Base-by-base conservation (phyloP, 257 asterid genomes). In the Nicotiana tabacum region DNA sequence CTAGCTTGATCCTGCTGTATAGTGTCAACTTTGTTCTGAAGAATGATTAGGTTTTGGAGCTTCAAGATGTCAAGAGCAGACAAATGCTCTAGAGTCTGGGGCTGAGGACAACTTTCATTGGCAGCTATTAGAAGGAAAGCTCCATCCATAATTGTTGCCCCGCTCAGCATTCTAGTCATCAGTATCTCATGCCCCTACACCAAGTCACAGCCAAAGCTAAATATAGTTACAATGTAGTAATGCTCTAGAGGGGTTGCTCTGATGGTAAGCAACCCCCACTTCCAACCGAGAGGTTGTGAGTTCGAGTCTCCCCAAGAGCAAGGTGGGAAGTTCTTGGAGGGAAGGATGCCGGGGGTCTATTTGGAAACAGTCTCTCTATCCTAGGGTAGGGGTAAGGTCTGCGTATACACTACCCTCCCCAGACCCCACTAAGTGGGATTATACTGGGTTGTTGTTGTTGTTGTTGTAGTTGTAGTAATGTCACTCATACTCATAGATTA, bases 161-260 rank as follows among this genome's bases (percentile, higher is more conserved):
- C 98, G 43, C 93, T 94, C 87, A 94, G 95, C 98, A 93, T 94
- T 9, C 97, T 94, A 86, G 97, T 97, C 98, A 94, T 94, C 88
- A 94, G 98, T 90, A 94, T 94, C 88, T 93, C 98, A 43, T 94
- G 97, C 62, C 98, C 98, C 98, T 93, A 85, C 16, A 51, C 77
- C 15, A 66, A 79, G 48, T 17, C 72, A 66, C 33, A 65, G 39
- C 29, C n/a, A 66, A 33, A 33, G 74, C 51, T 15, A 66, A 66
- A 3, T 66, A 66, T 33, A 32, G 48, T 66, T 32, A 32, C 35
- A 32, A 32, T 2, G 35, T 32, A 32, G 5, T 66, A 66, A 66
- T 29, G 74, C 21, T 21, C 21, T 21, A 21, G 21, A 21, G 21
- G 21, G 21, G 21, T 21, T 21, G 21, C 21, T 21, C 21, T 21